Base-by-base conservation (phyloP, 2,329 filamentous ascomycete species). In the Mycosphaerella arachidis region DNA sequence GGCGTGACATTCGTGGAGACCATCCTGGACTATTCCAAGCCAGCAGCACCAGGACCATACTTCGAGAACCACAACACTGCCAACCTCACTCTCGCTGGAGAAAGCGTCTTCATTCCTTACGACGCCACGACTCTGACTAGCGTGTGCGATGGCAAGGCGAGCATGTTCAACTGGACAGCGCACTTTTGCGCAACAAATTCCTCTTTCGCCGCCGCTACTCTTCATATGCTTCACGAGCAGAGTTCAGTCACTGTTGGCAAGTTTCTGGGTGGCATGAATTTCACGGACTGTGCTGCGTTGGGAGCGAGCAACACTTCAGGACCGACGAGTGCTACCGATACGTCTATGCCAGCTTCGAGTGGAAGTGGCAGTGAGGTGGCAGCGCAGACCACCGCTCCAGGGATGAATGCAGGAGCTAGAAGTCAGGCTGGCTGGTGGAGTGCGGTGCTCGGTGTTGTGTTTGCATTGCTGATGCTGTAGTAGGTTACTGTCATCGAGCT, bases 181-280 rank as follows among this genome's bases (percentile, higher is more conserved):
- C 45, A 59, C n/a, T 67, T 61, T 53, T 68, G 66, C 57, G 58
- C 66, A 7, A 66, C 65, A 6, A 63, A 64, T 37, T 57, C 53
- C 12, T 61, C 50, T 9, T 40, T 45, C 18, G 61, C 45, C 12
- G 48, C 24, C 6, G 40, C n/a, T 45, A 13, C 61, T 24, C 40
- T 66, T 45, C 57, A 63, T 50, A 53, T 43, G 60, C 24, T 68
- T 29, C 65, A 68, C 59, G 27, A 57, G 48, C 55, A 35, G 6
- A 56, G 56, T 57, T 59, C 60, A n/a, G 51, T 51, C 16, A 66
- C 58, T 8, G 66, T 66, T 6, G 63, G 64, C 2, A 59, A 60
- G 43, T 58, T 66, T 10, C 37, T 68, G 16, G 66, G 66, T 12
- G 66, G 63, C 4, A 29, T 56, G 46, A 62, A 63, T n/a, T 68